These are phyloP conservation scores for Artemisia argyi DNA, from an alignment of 129 eudicot species.

Conservation along the genomic window DNA sequence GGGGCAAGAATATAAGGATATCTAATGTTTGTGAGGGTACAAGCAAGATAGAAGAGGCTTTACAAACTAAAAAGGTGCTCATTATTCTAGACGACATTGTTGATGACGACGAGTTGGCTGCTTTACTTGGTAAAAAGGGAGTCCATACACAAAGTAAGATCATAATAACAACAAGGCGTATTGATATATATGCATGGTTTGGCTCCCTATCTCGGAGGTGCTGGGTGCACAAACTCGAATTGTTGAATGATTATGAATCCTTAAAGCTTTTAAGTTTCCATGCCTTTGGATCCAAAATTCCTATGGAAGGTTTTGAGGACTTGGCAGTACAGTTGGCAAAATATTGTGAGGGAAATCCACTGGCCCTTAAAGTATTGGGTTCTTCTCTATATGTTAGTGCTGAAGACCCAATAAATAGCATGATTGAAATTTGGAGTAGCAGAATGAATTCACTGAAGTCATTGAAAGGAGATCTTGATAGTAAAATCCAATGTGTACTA, in stretches of 20 bases:
- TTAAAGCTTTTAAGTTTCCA: slow-evolving; percentile 21
- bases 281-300: slow-evolving; percentile 18
- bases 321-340: slow-evolving; percentile 3
- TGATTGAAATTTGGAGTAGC: background rate
- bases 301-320: slow-evolving; percentile 6
- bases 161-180: slow-evolving; percentile 17
- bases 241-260: slow-evolving; percentile 15
- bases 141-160: slow-evolving; percentile 17
- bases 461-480: slow-evolving; percentile 5
- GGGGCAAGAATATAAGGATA: background rate
- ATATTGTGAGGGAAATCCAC: slow-evolving; percentile 16
- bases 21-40: slow-evolving; percentile 12
- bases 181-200: slow-evolving; percentile 16
- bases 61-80: background rate
- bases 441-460: slow-evolving; percentile 1
- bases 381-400: slow-evolving; percentile 6
- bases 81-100: slow-evolving; percentile 23
- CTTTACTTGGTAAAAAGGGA: slow-evolving; percentile 12
- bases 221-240: background rate
- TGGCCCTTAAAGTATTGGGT: slow-evolving; percentile 24
- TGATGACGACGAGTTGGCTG: slow-evolving; percentile 4
- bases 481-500: slow-evolving; percentile 1
- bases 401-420: slow-evolving; percentile 9
- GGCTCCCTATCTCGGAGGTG: slow-evolving; percentile 4
- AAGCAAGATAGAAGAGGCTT: background rate